Conservation (phyloP, 1,284 basidiomycete genomes). For the Apiotrichum gracile region DNA sequence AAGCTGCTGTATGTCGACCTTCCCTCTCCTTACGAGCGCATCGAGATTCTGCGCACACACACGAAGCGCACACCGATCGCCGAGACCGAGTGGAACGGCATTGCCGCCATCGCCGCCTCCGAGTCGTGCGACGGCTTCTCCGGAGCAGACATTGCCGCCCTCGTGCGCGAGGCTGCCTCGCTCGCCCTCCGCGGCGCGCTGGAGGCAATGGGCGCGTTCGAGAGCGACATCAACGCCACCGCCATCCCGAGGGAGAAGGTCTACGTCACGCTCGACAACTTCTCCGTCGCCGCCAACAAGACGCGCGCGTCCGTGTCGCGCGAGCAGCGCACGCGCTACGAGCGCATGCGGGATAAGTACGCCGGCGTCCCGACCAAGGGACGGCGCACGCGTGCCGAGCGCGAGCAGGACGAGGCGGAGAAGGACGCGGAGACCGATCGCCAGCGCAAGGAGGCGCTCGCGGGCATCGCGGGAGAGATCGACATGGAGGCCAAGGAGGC, state of each 20-base stretch:
- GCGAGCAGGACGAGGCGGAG: slow-evolving; percentile 15
- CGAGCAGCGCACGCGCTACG: slow-evolving; percentile 75
- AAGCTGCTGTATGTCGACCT: slow-evolving; percentile 95
- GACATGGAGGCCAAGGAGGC: not conserved
- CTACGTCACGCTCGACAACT: slow-evolving; percentile 57
- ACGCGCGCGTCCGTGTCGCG: slow-evolving; percentile 79
- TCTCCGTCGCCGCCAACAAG: slow-evolving; percentile 68
- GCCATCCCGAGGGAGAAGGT: slow-evolving; percentile 35
- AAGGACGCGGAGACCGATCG: not conserved
- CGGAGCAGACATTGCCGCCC: slow-evolving; percentile 79
- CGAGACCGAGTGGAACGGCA: slow-evolving; percentile 40
- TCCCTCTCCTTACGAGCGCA: slow-evolving; percentile 67
- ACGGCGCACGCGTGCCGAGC: slow-evolving; percentile 32
- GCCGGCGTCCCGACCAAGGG: slow-evolving; percentile 56
- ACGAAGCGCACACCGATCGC: slow-evolving; percentile 67
- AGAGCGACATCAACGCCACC: slow-evolving; percentile 49
- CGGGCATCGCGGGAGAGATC: not conserved
- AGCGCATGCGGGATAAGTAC: slow-evolving; percentile 70
- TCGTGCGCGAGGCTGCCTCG: slow-evolving; percentile 86
- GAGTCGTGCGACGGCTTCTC: slow-evolving; percentile 77
- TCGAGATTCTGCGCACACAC: slow-evolving; percentile 74
- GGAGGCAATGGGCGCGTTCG: slow-evolving; percentile 55
- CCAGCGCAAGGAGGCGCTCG: not conserved
- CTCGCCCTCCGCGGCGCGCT: slow-evolving; percentile 68
- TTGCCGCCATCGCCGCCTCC: slow-evolving; percentile 33